Base-by-base conservation (phyloP, 371 early-diverging fungal species). In the Chytridium lagenaria region DNA sequence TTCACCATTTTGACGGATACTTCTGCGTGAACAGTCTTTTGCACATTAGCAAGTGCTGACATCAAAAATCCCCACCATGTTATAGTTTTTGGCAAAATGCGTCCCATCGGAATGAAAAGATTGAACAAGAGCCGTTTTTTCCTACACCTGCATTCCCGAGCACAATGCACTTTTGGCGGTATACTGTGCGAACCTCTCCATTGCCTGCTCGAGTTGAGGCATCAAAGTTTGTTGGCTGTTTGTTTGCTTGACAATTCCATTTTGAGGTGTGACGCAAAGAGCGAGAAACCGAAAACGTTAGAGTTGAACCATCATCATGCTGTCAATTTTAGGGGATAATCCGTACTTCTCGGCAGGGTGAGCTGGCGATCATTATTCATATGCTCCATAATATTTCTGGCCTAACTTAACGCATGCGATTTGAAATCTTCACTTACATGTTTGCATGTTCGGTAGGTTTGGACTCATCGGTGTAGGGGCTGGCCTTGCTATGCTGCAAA, bases 401-500 rank as follows among this genome's bases (percentile, higher is more conserved):
- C n/a, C n/a, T n/a, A n/a, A n/a, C n/a, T n/a, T n/a, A n/a, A n/a
- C n/a, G n/a, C n/a, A n/a, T n/a, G n/a, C n/a, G n/a, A n/a, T 63
- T 38, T 52, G 55, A 12, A 52, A 5, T 26, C 5, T 5, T 5
- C 5, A 26, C 19, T 19, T 15, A 19, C 26, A 22, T 7, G 19
- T 23, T 15, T 36, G 34, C n/a, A 59, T 7, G 39, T 0, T 36
- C 40, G n/a, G 15, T 59, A 82, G 82, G 3, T 91, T 94, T 67
- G 99, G 99, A 1, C 81, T 98, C 34, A 87, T 98, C 44, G 99
- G 95, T 51, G 90, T 97, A 0, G 93, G 94, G 16, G 93, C 95
- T 1, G 94, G 89, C 23, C 80, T 97, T 36, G 91, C 96, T 0
- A 73, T 95, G 0, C 81, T 96, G 22, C 87, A 92, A 33, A 88